Percentiles rank a stretch among this genome's conserved stretches.
These are phyloP conservation scores for Zasmidium citrigriseum DNA, from an alignment of 2,329 filamentous ascomycete genomes.

Conservation along the genomic window DNA sequence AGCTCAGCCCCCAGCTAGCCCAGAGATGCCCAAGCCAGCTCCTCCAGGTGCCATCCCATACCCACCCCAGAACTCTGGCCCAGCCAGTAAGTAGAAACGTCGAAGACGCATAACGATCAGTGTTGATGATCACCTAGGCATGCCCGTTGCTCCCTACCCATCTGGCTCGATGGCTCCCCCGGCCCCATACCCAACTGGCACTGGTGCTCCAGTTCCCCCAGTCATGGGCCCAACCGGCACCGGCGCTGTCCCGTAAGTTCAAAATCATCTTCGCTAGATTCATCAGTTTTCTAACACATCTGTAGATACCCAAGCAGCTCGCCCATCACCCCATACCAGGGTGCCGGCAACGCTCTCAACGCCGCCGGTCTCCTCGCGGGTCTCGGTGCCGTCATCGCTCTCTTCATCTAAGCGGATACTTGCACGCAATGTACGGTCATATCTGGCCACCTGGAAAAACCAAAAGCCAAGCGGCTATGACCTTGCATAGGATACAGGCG, in stretches of 20 bases:
- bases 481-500: conserved; percentile 17
- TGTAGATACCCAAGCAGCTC: conserved; percentile 6
- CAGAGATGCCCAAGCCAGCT: background rate
- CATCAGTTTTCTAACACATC: background rate
- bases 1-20: background rate
- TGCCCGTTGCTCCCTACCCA: background rate
- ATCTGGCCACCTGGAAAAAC: conserved; percentile 6
- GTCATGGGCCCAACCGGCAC: conserved; percentile 8
- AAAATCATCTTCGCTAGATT: background rate
- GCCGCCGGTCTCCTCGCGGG: conserved; percentile 25
- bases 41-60: background rate
- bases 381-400: conserved; percentile 27
- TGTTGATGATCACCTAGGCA: background rate
- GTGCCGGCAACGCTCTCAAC: conserved; percentile 21
- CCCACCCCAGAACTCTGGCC: background rate
- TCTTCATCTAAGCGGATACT: conserved; percentile 27
- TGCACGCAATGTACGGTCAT: conserved; percentile 17
- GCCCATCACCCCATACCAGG: conserved; percentile 20
- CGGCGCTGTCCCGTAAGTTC: conserved; percentile 6
- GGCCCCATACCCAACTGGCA: conserved; percentile 8
- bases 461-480: conserved; percentile 13
- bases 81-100: background rate
- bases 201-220: conserved; percentile 10
- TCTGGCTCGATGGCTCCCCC: background rate
- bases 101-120: too few species aligned